Conservation (phyloP, 148 eudicot species). For the Pharnaceum exiguum region DNA sequence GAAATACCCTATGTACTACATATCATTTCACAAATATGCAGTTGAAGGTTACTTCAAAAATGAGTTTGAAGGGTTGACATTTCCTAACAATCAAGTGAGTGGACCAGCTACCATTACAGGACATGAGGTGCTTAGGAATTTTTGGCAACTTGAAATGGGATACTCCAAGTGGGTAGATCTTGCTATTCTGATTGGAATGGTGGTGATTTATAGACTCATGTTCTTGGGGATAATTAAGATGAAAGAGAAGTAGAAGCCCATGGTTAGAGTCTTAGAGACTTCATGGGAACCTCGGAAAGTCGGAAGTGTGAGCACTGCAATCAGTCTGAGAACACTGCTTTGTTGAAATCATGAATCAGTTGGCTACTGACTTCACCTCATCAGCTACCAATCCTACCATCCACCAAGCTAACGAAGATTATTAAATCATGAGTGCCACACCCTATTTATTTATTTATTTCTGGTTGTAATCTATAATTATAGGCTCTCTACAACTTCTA, state of each 20-base stretch:
- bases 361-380: no score
- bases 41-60: conserved; percentile 48
- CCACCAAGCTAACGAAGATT: no score
- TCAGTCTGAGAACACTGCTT: no score
- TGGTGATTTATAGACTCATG: conserved; percentile 44
- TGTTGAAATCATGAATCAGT: no score
- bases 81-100: conserved; percentile 29
- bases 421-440: no score
- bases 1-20: conserved; percentile 49
- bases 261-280: conserved; percentile 13
- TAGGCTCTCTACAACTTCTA: no score
- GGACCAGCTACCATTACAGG: conserved; percentile 28
- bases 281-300: no score
- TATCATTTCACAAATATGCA: conserved; percentile 48
- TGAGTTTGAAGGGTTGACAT: conserved; percentile 40
- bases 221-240: conserved; percentile 43
- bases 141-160: conserved; percentile 60
- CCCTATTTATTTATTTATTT: no score
- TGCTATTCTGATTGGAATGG: conserved; percentile 58
- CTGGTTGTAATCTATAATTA: no score
- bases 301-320: no score
- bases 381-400: no score
- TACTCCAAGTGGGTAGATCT: conserved; percentile 71
- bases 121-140: conserved; percentile 33
- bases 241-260: conserved; percentile 38